Percentiles rank a stretch among this genome's conserved stretches.
Evolutionary conservation across 805 yeast genomes (phyloP).

Genomic region (Ogataea thermomethanolica): DNA sequence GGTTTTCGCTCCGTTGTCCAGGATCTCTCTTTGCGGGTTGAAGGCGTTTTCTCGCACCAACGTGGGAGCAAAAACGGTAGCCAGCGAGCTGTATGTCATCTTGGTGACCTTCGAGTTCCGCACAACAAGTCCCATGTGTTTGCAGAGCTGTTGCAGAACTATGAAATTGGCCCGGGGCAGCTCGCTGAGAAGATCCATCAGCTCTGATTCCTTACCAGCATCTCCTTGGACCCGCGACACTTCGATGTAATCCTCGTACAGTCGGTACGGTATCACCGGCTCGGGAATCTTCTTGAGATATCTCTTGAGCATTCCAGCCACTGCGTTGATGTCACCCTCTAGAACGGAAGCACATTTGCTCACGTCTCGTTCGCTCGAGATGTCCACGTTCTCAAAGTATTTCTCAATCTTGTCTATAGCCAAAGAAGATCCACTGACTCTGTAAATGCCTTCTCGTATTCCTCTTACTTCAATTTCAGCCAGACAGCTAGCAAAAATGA

Average conservation of each 20-base stretch:
- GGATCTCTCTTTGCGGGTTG: slow-evolving; percentile 75
- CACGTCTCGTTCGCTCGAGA: slow-evolving; percentile 34
- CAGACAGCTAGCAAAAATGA: slow-evolving; percentile 67
- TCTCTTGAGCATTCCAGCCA: slow-evolving; percentile 82
- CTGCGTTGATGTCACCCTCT: slow-evolving; percentile 73
- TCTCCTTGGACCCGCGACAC: slow-evolving; percentile 39
- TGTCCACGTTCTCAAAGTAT: slow-evolving; percentile 32
- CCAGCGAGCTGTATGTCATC: slow-evolving; percentile 79
- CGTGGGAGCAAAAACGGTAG: slow-evolving; percentile 95
- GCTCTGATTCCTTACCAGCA: slow-evolving; percentile 36
- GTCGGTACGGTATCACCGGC: slow-evolving; percentile 71
- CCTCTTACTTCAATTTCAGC: slow-evolving; percentile 77
- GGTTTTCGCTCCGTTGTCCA: slow-evolving; percentile 79
- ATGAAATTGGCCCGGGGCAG: slow-evolving; percentile 68
- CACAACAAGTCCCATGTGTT: slow-evolving; percentile 64
- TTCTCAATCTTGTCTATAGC: slow-evolving; percentile 46
- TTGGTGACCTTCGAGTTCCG: slow-evolving; percentile 54
- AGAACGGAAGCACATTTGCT: slow-evolving; percentile 14
- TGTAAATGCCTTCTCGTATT: slow-evolving; percentile 80
- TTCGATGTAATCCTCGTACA: slow-evolving; percentile 64
- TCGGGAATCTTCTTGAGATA: slow-evolving; percentile 81
- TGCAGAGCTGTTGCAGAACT: slow-evolving; percentile 52
- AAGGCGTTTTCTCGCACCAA: slow-evolving; percentile 61
- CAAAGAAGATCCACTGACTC: slow-evolving; percentile 81
- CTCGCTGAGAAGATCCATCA: slow-evolving; percentile 43